Base-by-base conservation (phyloP, 2,329 filamentous ascomycete species). In the Zasmidium cellare region DNA sequence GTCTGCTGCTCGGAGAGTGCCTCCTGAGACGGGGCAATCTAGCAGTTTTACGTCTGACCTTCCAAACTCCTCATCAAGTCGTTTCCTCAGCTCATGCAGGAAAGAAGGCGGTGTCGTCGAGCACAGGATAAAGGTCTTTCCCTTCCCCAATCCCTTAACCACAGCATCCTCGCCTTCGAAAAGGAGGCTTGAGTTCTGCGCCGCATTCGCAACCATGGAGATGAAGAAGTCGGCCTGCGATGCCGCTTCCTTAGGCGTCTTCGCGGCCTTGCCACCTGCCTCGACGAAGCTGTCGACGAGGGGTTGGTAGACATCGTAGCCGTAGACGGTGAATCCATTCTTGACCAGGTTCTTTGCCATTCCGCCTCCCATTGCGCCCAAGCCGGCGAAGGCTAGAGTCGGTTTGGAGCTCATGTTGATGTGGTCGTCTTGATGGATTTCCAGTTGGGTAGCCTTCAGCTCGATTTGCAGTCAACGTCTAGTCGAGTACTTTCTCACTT, bases 321-420 rank as follows among this genome's bases (percentile, higher is more conserved):
- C 88, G 20, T 84, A 87, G 22, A 91, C 87, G 23, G 76, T 60
- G 72, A 87, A 89, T 57, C 87, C 87, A 62, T 83, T 76, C 64
- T 85, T 84, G 67, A 91, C 78, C 47, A 92, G 82, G 70, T 91
- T 82, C 59, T 84, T 89, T 62, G 89, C 89, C 88, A 92, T 91
- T 70, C 89, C 89, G 72, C 90, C 89, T 70, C 89, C 89, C 89
- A 91, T 91, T 74, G 88, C 88, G 56, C 89, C 89, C 2, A 92
- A 86, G 78, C 89, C 89, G 62, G 89, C 86, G 74, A 91, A 90
- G 46, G 64, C 68, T 35, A 71, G 58, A 18, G 51, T 62, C 14
- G 67, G 67, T 58, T 69, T 70, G 3, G 57, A 59, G 24, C 7
- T 45, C 50, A 51, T 51, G 7, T 24, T 23, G 22, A 7, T 41